phyloP scores from a whole-genome alignment of 2,329 filamentous ascomycete species.

The Cadophora gregata region DNA sequence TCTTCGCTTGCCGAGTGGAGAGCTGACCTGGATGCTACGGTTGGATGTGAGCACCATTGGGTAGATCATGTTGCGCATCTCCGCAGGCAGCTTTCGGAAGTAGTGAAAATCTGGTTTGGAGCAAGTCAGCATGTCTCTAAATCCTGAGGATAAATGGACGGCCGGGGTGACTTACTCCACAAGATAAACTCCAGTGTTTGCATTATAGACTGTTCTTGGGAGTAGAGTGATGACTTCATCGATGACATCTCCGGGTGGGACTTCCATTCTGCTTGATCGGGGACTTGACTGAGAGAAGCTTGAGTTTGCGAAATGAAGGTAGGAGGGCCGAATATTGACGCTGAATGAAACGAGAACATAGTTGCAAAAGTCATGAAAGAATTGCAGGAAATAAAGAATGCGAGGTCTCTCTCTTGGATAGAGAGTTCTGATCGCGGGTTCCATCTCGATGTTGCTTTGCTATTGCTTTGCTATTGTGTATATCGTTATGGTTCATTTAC shows the following conservation, averaged over 20 bases:
- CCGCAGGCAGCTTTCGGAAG: not conserved
- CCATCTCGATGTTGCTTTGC: not conserved
- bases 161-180: not conserved
- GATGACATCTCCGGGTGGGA: not conserved
- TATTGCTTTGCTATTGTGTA: not conserved
- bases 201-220: not conserved
- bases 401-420: not conserved
- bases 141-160: not conserved
- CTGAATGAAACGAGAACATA: not conserved
- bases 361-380: not conserved
- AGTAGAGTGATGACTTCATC: not conserved
- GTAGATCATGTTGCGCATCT: constrained; percentile 11
- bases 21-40: not conserved
- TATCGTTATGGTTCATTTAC: not conserved
- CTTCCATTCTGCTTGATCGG: not conserved
- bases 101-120: too few species aligned
- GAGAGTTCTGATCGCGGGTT: not conserved
- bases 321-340: not conserved
- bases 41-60: not conserved
- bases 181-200: not conserved
- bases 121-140: too few species aligned
- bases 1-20: not conserved
- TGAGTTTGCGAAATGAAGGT: not conserved
- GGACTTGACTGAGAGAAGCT: not conserved
- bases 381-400: not conserved